Percentiles rank a stretch among this genome's conserved stretches.
Evolutionary conservation across 169 alveolate genomes (phyloP).

Genomic region (Eimeria praecox): DNA sequence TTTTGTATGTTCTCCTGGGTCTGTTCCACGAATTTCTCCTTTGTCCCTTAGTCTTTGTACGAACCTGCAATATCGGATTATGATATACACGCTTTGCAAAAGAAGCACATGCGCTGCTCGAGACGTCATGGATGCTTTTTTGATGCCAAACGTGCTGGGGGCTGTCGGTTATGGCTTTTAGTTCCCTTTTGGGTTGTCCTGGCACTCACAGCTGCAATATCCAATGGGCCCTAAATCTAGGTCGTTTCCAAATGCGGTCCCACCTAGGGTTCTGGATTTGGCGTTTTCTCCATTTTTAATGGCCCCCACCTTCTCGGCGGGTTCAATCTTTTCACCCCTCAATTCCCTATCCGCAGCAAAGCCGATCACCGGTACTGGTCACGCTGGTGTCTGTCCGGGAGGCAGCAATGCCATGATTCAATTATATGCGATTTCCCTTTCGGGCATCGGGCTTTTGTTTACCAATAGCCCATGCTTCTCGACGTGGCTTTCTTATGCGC

Average conservation of each 20-base stretch:
- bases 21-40: no score
- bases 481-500: background rate
- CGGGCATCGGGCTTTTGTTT: background rate
- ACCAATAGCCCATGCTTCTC: background rate
- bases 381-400: background rate
- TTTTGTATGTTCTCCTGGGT: no score
- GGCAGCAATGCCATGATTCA: background rate
- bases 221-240: background rate
- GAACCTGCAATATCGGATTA: no score
- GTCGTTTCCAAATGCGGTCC: background rate
- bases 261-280: background rate
- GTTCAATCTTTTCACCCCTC: background rate
- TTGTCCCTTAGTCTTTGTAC: no score
- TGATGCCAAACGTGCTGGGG: background rate
- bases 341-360: background rate
- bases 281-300: background rate
- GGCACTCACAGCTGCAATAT: background rate
- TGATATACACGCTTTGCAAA: no score
- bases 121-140: no score
- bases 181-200: no score
- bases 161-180: background rate
- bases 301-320: background rate
- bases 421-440: background rate
- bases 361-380: background rate
- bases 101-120: no score